Conservation (phyloP, 768 basidiomycete species). For the Rhizopogon sp. region DNA sequence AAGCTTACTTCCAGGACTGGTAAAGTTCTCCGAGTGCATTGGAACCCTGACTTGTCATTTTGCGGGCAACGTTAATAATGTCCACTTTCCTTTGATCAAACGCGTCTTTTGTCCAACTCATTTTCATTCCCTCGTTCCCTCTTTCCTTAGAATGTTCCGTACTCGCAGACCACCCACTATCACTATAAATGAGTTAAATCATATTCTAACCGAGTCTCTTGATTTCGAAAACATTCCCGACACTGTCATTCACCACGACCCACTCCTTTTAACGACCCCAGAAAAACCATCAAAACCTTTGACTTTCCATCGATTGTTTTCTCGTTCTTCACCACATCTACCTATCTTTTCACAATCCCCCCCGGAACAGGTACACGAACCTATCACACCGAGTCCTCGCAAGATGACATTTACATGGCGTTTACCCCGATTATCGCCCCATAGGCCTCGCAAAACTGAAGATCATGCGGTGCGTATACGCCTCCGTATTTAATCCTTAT, state of each 20-base stretch:
- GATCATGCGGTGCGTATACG: constrained; percentile 12
- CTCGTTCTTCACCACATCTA: constrained; percentile 17
- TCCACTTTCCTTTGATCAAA: neutral
- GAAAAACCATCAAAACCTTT: constrained; percentile 17
- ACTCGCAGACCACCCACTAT: constrained; percentile 12
- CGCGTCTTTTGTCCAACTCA: neutral
- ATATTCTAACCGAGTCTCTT: constrained; percentile 29
- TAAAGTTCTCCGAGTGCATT: too few species aligned
- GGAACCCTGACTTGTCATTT: neutral
- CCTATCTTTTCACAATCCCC: constrained; percentile 3
- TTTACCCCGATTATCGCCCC: constrained; percentile 20
- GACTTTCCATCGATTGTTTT: constrained; percentile 26
- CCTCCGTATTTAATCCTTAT: neutral
- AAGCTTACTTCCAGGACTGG: too few species aligned
- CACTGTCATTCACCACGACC: constrained; percentile 16
- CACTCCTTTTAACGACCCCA: constrained; percentile 15
- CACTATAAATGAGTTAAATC: constrained; percentile 27
- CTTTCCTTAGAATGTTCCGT: constrained; percentile 1
- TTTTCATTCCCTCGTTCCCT: neutral
- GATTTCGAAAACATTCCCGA: constrained; percentile 14
- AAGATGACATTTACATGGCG: constrained; percentile 23
- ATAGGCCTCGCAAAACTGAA: constrained; percentile 10
- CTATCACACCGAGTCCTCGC: constrained; percentile 15
- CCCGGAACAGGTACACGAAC: constrained; percentile 5
- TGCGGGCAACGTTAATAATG: neutral